These are phyloP conservation scores for Mucor piriformis DNA, from an alignment of 371 early-diverging fungal genomes.

Conservation along the genomic window DNA sequence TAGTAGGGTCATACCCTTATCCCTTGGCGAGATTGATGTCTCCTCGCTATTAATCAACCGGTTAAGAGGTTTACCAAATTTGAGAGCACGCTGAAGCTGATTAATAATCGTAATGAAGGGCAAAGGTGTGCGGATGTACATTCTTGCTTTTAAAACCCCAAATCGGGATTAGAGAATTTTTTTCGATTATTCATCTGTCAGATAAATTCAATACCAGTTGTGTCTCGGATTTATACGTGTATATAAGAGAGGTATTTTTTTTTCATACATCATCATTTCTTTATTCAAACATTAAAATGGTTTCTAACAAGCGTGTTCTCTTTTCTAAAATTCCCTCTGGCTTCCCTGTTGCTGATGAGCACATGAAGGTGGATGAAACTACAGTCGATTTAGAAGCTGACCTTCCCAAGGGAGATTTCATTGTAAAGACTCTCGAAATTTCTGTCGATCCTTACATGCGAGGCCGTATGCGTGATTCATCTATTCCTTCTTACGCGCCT, in stretches of 20 bases:
- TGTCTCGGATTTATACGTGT: too few species aligned
- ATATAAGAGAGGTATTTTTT: background rate
- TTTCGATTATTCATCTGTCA: too few species aligned
- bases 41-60: too few species aligned
- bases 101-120: too few species aligned
- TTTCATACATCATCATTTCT: background rate
- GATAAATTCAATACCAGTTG: too few species aligned
- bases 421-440: constrained; percentile 53
- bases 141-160: too few species aligned
- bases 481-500: constrained; percentile 51
- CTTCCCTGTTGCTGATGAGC: constrained; percentile 45
- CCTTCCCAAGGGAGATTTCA: constrained; percentile 56
- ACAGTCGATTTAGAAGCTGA: constrained; percentile 50
- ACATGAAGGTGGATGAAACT: constrained; percentile 49
- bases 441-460: constrained; percentile 61
- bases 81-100: too few species aligned
- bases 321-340: constrained; percentile 46
- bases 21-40: too few species aligned
- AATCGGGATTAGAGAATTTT: too few species aligned
- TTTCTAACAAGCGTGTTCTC: constrained; percentile 38
- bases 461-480: constrained; percentile 63
- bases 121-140: too few species aligned
- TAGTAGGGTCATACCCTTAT: too few species aligned
- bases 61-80: too few species aligned
- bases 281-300: constrained; percentile 13